phyloP scores from a whole-genome alignment of 345 rosid genomes.

The Eucalyptus grandis region DNA sequence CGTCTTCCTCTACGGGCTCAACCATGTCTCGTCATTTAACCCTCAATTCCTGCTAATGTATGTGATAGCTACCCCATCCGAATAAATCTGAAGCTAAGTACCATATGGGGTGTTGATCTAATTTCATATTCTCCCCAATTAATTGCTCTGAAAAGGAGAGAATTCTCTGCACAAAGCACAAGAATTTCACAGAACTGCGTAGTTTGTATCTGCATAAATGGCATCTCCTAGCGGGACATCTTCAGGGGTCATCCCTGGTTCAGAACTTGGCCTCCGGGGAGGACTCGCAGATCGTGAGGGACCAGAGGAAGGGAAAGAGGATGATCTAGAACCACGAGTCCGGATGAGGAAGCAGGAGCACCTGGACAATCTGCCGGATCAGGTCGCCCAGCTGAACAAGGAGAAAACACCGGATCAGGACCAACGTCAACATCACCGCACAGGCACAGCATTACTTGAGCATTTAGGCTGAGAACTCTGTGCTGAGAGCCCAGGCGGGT shows the following conservation, averaged over 20 bases:
- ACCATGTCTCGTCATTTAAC: not conserved
- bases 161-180: too few species aligned
- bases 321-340: not conserved
- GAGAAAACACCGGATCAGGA: not conserved
- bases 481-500: not conserved
- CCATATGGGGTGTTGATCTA: too few species aligned
- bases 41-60: not conserved
- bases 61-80: not conserved
- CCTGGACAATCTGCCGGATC: not conserved
- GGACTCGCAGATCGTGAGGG: not conserved
- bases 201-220: too few species aligned
- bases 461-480: not conserved
- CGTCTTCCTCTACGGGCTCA: slow-evolving; percentile 90
- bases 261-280: not conserved
- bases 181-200: too few species aligned
- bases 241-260: not conserved
- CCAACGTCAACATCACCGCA: not conserved
- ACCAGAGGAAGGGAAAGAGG: not conserved
- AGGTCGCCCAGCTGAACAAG: not conserved
- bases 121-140: too few species aligned
- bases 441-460: not conserved
- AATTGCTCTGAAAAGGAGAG: too few species aligned
- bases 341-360: not conserved
- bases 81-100: not conserved
- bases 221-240: not conserved